Base-by-base conservation (phyloP, 257 asterid species). In the Solanum phureja region DNA sequence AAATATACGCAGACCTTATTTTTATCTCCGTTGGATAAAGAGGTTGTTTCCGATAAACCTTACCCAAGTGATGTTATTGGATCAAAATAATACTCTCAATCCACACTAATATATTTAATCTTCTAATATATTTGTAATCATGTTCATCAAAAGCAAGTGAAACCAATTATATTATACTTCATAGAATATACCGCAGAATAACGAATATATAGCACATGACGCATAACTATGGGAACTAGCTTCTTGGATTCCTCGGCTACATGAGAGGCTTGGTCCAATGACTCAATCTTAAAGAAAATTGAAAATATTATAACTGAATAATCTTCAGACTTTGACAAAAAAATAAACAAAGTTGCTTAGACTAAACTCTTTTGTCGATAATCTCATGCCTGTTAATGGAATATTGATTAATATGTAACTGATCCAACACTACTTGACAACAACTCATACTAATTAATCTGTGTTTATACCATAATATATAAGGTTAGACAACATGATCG, bases 21-120 rank as follows among this genome's bases (percentile, higher is more conserved):
- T 1, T 0, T 31, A 13, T 14, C 11, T 7, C 3, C 4, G 5
- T 6, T 1, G 1, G 37, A 3, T 29, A 3, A 0, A 29, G 5
- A 68, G 10, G 6, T 14, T 3, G 6, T 69, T 69, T 31, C 23
- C 1, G 1, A 7, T 31, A 31, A 0, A 68, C 12, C 7, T 31
- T 24, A 3, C 38, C 38, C 6, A 14, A 7, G 12, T 14, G 13
- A 71, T n/a, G 1, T 71, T 71, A 46, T 27, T 46, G 60, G 10
- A 46, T 46, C 27, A 46, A 46, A 24, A 81, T 27, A 44, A 77
- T 8, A 16, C 40, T 27, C 66, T 46, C 3, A 0, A 42, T 37
- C 34, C 38, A 21, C 6, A 37, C 42, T 38, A 38, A 38, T 8
- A 38, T 37, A 74, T 37, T 74, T 5, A 75, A 37, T 44, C 52